Base-by-base conservation (phyloP, 2,329 filamentous ascomycete genomes). In the Clonostachys chloroleuca region DNA sequence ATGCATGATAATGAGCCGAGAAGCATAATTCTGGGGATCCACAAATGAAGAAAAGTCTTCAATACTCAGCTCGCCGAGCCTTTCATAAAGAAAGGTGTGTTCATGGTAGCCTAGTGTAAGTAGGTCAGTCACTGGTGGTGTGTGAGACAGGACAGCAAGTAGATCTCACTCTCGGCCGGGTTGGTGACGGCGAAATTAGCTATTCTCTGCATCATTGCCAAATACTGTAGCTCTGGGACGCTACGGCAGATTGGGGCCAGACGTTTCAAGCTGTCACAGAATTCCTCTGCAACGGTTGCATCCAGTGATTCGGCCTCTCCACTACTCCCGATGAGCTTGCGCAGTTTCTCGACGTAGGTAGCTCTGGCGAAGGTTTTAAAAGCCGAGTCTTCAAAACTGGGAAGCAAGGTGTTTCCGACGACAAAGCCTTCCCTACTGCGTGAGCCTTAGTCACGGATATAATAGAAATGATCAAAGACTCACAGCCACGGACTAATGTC, bases 401-500 rank as follows among this genome's bases (percentile, higher is more conserved):
- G 36, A 14, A 56, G 45, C 6, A 53, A 43, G 14, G 56, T 50
- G 1, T 43, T 51, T 5, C 59, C 56, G n/a, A 64, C 52, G 3
- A 62, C 50, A 46, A 59, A 60, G 34, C 59, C 59, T 61, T 30
- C 5, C 18, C 9, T n/a, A 8, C 20, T 45, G 14, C n/a, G 36
- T 39, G 7, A 39, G 36, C 17, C 36, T 39, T n/a, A 12, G 14
- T 39, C 36, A 8, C 36, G 10, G 10, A 33, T 20, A 13, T 36
- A 42, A 12, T 41, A 33, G 24, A 37, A 33, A 24, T 33, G 42
- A 33, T 18, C 52, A 20, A 20, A 34, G 53, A 49, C 52, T 54
- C 54, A 59, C 67, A 70, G 2, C 67, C 67, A 24, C 67, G 57
- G 37, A 64, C 49, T 64, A 69, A 68, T 12, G 61, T 55, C 6